Base-by-base conservation (phyloP, 2,329 filamentous ascomycete genomes). In the Alternaria panax region DNA sequence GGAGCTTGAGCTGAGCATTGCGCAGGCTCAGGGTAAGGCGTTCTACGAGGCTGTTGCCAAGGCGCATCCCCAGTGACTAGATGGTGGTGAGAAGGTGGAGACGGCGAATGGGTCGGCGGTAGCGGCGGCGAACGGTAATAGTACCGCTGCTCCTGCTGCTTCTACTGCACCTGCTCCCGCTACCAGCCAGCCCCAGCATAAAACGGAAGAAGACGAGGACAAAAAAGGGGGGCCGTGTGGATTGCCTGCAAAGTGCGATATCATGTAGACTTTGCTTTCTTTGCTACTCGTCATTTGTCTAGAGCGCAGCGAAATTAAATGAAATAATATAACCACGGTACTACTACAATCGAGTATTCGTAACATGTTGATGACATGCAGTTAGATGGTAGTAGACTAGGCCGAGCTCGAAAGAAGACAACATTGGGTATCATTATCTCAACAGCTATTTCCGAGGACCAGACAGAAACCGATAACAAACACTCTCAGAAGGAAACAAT, bases 1-100 rank as follows among this genome's bases (percentile, higher is more conserved):
- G 16, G 76, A 82, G 8, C 84, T 87, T 69, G 95, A 99, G 85
- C 82, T 96, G 63, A 85, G 91, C 79, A 76, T 98, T 63, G 95
- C 95, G 60, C 85, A 84, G 63, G 86, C 86, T 70, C 95, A 99
- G 83, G 95, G 95, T 80, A 89, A 92, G 85, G 76, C 82, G 54
- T 99, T 98, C 83, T 96, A 91, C 81, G 81, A 90, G 79, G 83
- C 86, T 60, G 86, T 97, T 54, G 80, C 86, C 75, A 94, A 92
- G 86, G 84, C 87, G 68, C 85, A 82, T 79, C 85, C n/a, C n/a
- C n/a, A 85, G 71, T 97, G 91, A 97, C 90, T 95, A 82, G 86
- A 92, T 90, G 90, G 83, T 54, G 60, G 16, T 9, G 52, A 46
- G 32, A 45, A 45, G n/a, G 62, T 58, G 6, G 58, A 54, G 18